phyloP scores from a whole-genome alignment of 805 yeast species.

The Candida coquimbonensis region DNA sequence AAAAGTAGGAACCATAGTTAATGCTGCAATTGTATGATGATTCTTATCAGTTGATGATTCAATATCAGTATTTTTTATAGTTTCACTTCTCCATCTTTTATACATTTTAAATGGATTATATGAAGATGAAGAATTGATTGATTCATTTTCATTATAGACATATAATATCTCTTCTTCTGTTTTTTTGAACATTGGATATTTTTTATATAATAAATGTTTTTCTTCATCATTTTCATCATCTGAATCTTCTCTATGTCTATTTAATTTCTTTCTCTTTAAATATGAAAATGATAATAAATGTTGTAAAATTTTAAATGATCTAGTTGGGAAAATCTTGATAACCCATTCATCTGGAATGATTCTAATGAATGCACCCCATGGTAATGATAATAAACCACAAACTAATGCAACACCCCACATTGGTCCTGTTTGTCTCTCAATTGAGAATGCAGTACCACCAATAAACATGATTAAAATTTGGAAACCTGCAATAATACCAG shows the following conservation, averaged over 20 bases:
- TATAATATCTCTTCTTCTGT: constrained; percentile 25
- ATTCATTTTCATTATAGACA: constrained; percentile 13
- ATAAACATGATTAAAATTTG: constrained; percentile 91
- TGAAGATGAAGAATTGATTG: neutral
- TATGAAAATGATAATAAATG: constrained; percentile 17
- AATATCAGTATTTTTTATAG: constrained; percentile 5
- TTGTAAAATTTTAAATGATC: constrained; percentile 19
- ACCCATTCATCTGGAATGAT: constrained; percentile 79
- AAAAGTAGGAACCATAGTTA: constrained; percentile 46
- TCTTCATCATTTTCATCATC: constrained; percentile 16
- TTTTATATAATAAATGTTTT: constrained; percentile 15
- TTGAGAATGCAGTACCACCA: constrained; percentile 93
- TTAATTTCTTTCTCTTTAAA: constrained; percentile 6
- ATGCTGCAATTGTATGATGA: constrained; percentile 30
- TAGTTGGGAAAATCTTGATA: constrained; percentile 55
- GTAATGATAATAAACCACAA: constrained; percentile 76
- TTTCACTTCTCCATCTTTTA: constrained; percentile 21
- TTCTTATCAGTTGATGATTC: constrained; percentile 8
- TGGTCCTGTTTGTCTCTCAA: constrained; percentile 69
- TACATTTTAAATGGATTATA: constrained; percentile 19
- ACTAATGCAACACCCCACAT: constrained; percentile 88
- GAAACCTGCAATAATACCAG: constrained; percentile 67
- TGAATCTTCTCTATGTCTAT: constrained; percentile 2
- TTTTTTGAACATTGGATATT: constrained; percentile 27
- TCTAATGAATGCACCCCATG: constrained; percentile 71